Evolutionary conservation across 176 grass and related monocot genomes (phyloP).

Genomic region (Ensete ventricosum): DNA sequence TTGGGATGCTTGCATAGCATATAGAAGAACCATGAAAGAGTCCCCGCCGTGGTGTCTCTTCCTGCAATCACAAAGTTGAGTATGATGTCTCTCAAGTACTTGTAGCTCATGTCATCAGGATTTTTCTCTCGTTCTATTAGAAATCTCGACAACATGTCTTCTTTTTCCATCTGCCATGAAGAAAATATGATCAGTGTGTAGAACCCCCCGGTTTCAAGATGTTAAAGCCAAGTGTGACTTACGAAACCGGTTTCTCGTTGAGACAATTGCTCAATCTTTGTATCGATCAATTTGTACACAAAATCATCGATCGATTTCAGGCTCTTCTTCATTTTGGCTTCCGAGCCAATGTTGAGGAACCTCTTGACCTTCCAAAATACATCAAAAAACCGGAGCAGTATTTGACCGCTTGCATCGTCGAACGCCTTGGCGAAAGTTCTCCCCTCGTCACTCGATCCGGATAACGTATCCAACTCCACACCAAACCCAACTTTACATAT

Average conservation of each 20-base stretch:
- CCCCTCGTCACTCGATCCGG: neutral
- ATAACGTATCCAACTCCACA: conserved; percentile 1
- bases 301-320: conserved; percentile 3
- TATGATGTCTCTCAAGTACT: conserved; percentile 2
- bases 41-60: neutral
- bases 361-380: conserved; percentile 6
- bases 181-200: neutral
- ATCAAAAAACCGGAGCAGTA: neutral
- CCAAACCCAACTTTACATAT: conserved; percentile 16
- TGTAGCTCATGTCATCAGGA: neutral
- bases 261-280: neutral
- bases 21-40: neutral
- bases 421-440: conserved; percentile 3
- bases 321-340: conserved; percentile 4
- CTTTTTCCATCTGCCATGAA: neutral
- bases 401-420: neutral
- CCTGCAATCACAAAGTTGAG: conserved; percentile 1
- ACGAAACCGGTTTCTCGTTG: neutral
- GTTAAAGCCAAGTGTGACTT: neutral
- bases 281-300: conserved; percentile 9
- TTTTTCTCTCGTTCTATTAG: neutral
- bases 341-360: conserved; percentile 4
- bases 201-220: neutral
- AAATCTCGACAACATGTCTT: conserved; percentile 5
- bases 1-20: conserved; percentile 4